Evolutionary conservation across 345 rosid genomes (phyloP).

Genomic region (Lagerstroemia speciosa): DNA sequence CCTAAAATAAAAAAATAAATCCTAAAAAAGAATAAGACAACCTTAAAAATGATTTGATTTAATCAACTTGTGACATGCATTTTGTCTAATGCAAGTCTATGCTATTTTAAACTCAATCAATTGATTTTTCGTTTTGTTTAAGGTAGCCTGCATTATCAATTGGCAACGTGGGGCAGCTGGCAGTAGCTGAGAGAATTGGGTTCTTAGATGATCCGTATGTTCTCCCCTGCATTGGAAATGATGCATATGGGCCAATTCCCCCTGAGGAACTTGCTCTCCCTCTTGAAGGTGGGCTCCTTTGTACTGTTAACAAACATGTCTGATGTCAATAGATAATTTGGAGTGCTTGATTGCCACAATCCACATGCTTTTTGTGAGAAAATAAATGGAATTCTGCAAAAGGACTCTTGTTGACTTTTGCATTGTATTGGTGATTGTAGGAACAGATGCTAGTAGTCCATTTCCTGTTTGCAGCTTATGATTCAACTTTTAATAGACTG

Average conservation of each 20-base stretch:
- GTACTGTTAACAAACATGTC: background rate
- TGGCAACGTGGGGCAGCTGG: constrained; percentile 90
- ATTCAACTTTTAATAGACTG: constrained; percentile 34
- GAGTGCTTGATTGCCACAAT: background rate
- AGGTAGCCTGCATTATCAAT: constrained; percentile 77
- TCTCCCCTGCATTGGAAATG: constrained; percentile 89
- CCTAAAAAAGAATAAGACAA: no score
- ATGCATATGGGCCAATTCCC: constrained; percentile 63
- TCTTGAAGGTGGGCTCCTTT: constrained; percentile 50
- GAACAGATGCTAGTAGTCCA: background rate
- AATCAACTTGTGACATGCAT: no score
- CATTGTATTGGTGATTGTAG: background rate
- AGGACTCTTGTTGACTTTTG: background rate
- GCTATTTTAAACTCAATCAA: background rate
- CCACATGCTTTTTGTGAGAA: background rate
- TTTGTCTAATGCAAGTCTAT: background rate
- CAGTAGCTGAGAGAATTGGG: constrained; percentile 67
- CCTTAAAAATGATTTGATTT: no score
- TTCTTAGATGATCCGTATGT: constrained; percentile 64
- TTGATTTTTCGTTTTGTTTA: background rate
- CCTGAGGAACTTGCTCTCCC: constrained; percentile 70
- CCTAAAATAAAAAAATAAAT: no score
- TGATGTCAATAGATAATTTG: background rate
- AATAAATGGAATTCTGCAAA: background rate
- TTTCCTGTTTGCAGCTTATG: constrained; percentile 44